These are phyloP conservation scores for Citrus hindsii DNA, from an alignment of 345 rosid species.

Conservation along the genomic window DNA sequence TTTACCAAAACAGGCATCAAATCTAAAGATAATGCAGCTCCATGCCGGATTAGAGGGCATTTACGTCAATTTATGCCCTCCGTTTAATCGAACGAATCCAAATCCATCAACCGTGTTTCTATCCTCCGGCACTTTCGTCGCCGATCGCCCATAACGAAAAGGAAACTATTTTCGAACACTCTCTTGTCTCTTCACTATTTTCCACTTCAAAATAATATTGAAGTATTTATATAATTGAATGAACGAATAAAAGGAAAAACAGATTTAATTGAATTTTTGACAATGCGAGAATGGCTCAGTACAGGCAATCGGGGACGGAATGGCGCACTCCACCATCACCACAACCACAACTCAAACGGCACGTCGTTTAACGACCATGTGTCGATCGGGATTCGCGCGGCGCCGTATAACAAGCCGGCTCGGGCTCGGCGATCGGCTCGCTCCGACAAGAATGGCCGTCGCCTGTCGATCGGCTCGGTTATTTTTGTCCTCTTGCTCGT, in stretches of 20 bases:
- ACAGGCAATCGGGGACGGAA: slow-evolving; percentile 73
- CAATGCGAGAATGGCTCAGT: slow-evolving; percentile 79
- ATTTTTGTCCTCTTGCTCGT: slow-evolving; percentile 50
- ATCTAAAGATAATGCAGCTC: not conserved
- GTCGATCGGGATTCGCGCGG: slow-evolving; percentile 57
- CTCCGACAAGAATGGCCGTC: slow-evolving; percentile 49
- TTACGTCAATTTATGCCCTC: not conserved
- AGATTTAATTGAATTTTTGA: not conserved
- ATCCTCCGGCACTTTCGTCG: not conserved
- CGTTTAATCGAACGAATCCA: not conserved
- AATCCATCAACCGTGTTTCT: not conserved
- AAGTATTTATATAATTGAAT: not conserved
- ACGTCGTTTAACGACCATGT: slow-evolving; percentile 45
- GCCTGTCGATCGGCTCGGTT: slow-evolving; percentile 45
- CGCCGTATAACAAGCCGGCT: slow-evolving; percentile 44
- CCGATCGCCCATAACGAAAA: not conserved
- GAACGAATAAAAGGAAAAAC: not conserved
- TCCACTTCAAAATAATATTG: not conserved
- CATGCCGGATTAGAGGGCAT: not conserved
- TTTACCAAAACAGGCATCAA: slow-evolving; percentile 2
- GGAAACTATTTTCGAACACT: not conserved
- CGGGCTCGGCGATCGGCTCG: slow-evolving; percentile 66
- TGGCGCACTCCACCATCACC: slow-evolving; percentile 30
- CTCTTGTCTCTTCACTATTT: not conserved
- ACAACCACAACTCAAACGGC: slow-evolving; percentile 43